Base-by-base conservation (phyloP, 768 basidiomycete genomes). In the Hygrophorus pudorinus region DNA sequence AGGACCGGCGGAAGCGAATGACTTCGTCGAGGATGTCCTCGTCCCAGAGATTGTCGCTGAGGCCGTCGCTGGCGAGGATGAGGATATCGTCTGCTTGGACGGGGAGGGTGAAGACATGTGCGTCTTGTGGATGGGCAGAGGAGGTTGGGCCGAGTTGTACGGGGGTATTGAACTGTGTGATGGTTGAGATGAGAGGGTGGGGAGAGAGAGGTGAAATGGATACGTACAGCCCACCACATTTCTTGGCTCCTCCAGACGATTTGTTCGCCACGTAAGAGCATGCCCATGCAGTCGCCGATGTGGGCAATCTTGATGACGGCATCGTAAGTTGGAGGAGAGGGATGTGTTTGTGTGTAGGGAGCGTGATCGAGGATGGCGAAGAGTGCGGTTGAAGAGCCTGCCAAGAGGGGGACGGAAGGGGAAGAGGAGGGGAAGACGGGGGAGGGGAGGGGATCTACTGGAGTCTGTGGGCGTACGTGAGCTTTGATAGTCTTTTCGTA, bases 21-120 rank as follows among this genome's bases (percentile, higher is more conserved):
- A 87, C 80, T 58, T 90, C 89, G 48, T 92, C 89, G 12, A 91
- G 61, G 13, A 92, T 76, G 48, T 92, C 88, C 53, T 82, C 80
- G 53, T 90, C 87, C 83, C 89, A 91, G 17, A 91, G 64, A 54
- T 92, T 92, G 60, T 92, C 89, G 49, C 79, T 78, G 40, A 92
- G 65, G 1, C 88, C 88, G 53, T 92, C 89, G 14, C 74, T 78
- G 0, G 85, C 81, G 32, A 92, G 74, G 49, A 92, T 82, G 44
- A 91, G 72, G 42, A 89, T 81, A 47, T 87, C 85, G 45, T 83
- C 75, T 16, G 72, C 70, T 48, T 68, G 67, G 2, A 87, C 84
- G 17, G 82, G 83, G 0, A 89, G 65, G 0, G 76, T 76, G 52
- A 82, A 76, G 4, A 80, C 64, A 46, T 80, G 81, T 1, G 87